phyloP scores from a whole-genome alignment of 371 early-diverging fungal species.

The Parasitella parasitica region DNA sequence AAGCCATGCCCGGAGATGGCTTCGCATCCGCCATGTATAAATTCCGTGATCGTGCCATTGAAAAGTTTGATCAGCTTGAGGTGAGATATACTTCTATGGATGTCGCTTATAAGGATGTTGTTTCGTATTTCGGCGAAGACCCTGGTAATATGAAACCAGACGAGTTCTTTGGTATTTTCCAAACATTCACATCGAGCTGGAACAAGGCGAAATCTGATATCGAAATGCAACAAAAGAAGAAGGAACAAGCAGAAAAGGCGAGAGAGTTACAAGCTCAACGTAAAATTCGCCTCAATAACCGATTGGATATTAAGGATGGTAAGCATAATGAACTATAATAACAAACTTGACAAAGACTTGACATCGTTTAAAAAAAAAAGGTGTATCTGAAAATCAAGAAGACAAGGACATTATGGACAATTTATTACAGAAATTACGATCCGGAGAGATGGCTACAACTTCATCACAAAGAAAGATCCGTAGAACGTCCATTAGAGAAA shows the following conservation, averaged over 20 bases:
- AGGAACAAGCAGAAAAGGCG: slow-evolving; percentile 41
- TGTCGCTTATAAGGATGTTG: slow-evolving; percentile 65
- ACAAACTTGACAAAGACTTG: neutral
- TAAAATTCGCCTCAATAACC: slow-evolving; percentile 36
- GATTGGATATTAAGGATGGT: slow-evolving; percentile 43
- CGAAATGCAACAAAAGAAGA: slow-evolving; percentile 28
- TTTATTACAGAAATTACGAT: slow-evolving; percentile 73
- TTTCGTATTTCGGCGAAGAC: slow-evolving; percentile 84
- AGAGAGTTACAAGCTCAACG: slow-evolving; percentile 49
- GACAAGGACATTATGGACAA: slow-evolving; percentile 86
- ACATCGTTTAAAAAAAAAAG: neutral
- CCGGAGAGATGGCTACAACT: slow-evolving; percentile 65
- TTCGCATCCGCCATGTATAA: slow-evolving; percentile 47
- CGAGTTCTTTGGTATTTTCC: slow-evolving; percentile 88
- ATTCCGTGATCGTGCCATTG: slow-evolving; percentile 53
- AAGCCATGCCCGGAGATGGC: slow-evolving; percentile 31
- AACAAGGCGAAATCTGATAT: slow-evolving; percentile 49
- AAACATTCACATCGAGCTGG: slow-evolving; percentile 76
- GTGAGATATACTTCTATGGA: slow-evolving; percentile 61
- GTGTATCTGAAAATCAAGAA: slow-evolving; percentile 41
- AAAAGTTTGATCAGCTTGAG: slow-evolving; percentile 50
- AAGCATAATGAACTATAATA: neutral
- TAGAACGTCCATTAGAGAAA: slow-evolving; percentile 33
- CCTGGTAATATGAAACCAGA: slow-evolving; percentile 78
- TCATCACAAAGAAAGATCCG: slow-evolving; percentile 52